Conservation (phyloP, 2,329 filamentous ascomycete species). For the Aspergillus clavatus region DNA sequence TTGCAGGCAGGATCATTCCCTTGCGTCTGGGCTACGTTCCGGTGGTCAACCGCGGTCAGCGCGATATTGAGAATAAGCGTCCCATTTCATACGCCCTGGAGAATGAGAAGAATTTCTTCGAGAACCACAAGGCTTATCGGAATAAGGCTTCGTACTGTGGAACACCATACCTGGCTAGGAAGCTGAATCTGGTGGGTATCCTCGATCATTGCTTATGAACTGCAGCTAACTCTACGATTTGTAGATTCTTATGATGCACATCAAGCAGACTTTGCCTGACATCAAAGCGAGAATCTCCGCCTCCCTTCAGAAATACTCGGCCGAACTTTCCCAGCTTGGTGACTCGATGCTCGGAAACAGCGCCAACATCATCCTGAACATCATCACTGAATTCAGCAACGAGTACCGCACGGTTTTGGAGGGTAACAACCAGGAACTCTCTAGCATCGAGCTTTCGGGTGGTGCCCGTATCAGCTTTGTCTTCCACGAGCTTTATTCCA, state of each 20-base stretch:
- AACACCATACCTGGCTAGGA: constrained; percentile 91
- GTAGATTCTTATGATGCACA: constrained; percentile 98
- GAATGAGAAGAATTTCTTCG: constrained; percentile 94
- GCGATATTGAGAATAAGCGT: constrained; percentile 98
- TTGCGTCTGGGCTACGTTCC: constrained; percentile 92
- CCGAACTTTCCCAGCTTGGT: constrained; percentile 76
- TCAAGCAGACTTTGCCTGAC: constrained; percentile 97
- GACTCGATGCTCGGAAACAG: constrained; percentile 95
- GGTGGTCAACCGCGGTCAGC: constrained; percentile 94
- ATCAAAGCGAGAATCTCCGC: constrained; percentile 97
- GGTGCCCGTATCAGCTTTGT: constrained; percentile 98
- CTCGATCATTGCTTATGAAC: neutral
- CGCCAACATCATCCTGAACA: constrained; percentile 93
- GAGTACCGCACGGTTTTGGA: constrained; percentile 96
- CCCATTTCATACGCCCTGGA: constrained; percentile 86
- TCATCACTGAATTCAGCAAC: constrained; percentile 98
- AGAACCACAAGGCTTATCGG: constrained; percentile 95
- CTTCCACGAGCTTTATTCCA: constrained; percentile 96
- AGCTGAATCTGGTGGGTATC: constrained; percentile 71
- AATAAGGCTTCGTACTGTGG: constrained; percentile 99
- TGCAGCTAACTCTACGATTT: constrained; percentile 20
- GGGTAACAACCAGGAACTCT: constrained; percentile 93
- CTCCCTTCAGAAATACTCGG: constrained; percentile 84
- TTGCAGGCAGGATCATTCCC: constrained; percentile 95
- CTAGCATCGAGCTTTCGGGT: constrained; percentile 87